Percentiles rank a stretch among this genome's conserved stretches.
phyloP scores from a whole-genome alignment of 1,284 basidiomycete genomes.

The Fistulina hepatica region DNA sequence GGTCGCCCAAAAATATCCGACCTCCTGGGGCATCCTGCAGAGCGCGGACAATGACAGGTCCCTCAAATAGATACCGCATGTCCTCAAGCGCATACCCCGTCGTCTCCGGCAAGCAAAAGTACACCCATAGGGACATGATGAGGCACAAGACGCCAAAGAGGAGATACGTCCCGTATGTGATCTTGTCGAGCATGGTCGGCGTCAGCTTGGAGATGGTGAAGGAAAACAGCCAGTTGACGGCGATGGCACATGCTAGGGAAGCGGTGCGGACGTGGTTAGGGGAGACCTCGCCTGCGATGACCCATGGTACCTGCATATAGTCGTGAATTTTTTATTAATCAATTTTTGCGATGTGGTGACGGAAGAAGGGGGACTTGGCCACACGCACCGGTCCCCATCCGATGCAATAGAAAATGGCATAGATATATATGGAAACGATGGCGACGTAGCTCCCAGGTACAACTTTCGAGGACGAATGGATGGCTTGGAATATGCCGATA shows the following conservation, averaged over 20 bases:
- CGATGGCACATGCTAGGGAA: slow-evolving; percentile 2
- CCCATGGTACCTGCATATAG: slow-evolving; percentile 24
- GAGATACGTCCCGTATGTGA: slow-evolving; percentile 35
- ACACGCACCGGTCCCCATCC: slow-evolving; percentile 29
- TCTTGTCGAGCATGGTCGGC: slow-evolving; percentile 32
- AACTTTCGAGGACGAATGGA: slow-evolving; percentile 26
- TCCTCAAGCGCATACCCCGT: slow-evolving; percentile 35
- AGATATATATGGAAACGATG: slow-evolving; percentile 37
- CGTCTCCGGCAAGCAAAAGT: slow-evolving; percentile 29
- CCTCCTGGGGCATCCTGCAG: slow-evolving; percentile 38
- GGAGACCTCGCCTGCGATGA: slow-evolving; percentile 30
- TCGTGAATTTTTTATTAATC: no score
- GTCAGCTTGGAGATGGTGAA: slow-evolving; percentile 22
- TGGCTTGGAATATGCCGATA: slow-evolving; percentile 35
- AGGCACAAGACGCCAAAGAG: slow-evolving; percentile 31
- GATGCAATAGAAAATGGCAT: slow-evolving; percentile 35
- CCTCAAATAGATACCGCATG: slow-evolving; percentile 35
- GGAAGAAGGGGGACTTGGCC: no score
- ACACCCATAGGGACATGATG: slow-evolving; percentile 29
- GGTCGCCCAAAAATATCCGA: slow-evolving; percentile 27
- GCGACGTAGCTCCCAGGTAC: slow-evolving; percentile 38
- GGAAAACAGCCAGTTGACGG: slow-evolving; percentile 6
- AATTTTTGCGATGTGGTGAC: no score
- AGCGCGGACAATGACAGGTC: slow-evolving; percentile 29
- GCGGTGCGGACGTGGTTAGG: not conserved